These are phyloP conservation scores for Kuraishia capsulata DNA, from an alignment of 805 yeast species.

Conservation along the genomic window DNA sequence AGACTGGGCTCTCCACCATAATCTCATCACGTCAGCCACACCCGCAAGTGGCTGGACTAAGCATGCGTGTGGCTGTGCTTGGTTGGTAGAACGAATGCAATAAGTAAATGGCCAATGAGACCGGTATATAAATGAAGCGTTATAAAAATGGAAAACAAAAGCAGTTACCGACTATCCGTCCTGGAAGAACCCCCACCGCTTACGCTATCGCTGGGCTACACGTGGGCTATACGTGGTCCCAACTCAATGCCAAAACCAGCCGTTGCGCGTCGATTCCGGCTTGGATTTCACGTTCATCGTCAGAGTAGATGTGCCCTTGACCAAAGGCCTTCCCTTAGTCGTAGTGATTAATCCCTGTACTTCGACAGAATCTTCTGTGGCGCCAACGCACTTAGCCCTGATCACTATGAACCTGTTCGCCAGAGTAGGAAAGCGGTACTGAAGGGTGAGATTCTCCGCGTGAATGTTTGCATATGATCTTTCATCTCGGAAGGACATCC, in stretches of 20 bases:
- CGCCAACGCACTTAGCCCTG: conserved; percentile 32
- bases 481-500: conserved; percentile 13
- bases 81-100: too few relatives aligned
- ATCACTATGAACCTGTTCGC: conserved; percentile 72
- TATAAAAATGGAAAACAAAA: too few relatives aligned
- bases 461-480: conserved; percentile 23
- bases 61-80: too few relatives aligned
- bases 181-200: too few relatives aligned
- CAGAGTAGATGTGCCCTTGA: conserved; percentile 45
- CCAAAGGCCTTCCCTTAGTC: conserved; percentile 43
- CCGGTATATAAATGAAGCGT: too few relatives aligned
- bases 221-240: too few relatives aligned
- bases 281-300: conserved; percentile 3
- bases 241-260: conserved; percentile 6
- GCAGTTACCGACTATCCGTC: too few relatives aligned
- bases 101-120: too few relatives aligned
- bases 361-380: conserved; percentile 20
- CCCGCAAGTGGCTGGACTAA: too few relatives aligned
- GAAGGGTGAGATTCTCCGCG: conserved; percentile 37
- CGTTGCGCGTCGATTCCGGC: not conserved
- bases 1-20: too few relatives aligned
- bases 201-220: too few relatives aligned
- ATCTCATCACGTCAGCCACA: too few relatives aligned
- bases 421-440: conserved; percentile 63
- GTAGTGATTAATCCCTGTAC: conserved; percentile 47